phyloP scores from a whole-genome alignment of 2,329 filamentous ascomycete genomes.

The Fusarium compactum region DNA sequence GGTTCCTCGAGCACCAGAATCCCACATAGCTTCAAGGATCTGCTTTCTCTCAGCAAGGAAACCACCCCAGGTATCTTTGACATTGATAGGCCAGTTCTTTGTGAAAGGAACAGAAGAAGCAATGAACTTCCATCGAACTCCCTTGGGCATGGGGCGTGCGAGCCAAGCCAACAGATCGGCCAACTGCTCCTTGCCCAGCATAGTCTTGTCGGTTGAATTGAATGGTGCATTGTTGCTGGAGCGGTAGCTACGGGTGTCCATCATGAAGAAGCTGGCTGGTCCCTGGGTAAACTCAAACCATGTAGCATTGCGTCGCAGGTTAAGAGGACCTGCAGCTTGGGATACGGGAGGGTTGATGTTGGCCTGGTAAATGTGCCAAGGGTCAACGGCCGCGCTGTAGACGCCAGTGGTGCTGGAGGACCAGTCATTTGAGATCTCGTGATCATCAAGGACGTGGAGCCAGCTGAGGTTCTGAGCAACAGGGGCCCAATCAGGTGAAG shows the following conservation, averaged over 20 bases:
- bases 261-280: conserved; percentile 92
- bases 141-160: conserved; percentile 74
- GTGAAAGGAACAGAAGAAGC: conserved; percentile 94
- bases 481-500: conserved; percentile 88
- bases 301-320: conserved; percentile 68
- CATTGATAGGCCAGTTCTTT: conserved; percentile 94
- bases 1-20: conserved; percentile 77
- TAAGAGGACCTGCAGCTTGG: conserved; percentile 59
- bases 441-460: conserved; percentile 97
- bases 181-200: conserved; percentile 86
- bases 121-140: conserved; percentile 93
- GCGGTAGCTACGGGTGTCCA: conserved; percentile 91
- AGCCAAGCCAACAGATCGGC: conserved; percentile 84
- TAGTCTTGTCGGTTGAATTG: conserved; percentile 78
- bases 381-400: conserved; percentile 82
- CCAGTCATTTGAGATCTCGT: conserved; percentile 97
- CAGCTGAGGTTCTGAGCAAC: conserved; percentile 87
- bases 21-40: conserved; percentile 94
- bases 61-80: conserved; percentile 92
- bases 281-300: conserved; percentile 93
- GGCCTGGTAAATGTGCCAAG: conserved; percentile 88
- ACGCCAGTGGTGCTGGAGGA: conserved; percentile 82
- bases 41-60: conserved; percentile 83
- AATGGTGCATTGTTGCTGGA: conserved; percentile 73
- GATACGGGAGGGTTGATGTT: conserved; percentile 83